Evolutionary conservation across 768 basidiomycete species (phyloP), one percentile per base, ranked within the genome.

Genomic region (Candolleomyces aberdarensis): DNA sequence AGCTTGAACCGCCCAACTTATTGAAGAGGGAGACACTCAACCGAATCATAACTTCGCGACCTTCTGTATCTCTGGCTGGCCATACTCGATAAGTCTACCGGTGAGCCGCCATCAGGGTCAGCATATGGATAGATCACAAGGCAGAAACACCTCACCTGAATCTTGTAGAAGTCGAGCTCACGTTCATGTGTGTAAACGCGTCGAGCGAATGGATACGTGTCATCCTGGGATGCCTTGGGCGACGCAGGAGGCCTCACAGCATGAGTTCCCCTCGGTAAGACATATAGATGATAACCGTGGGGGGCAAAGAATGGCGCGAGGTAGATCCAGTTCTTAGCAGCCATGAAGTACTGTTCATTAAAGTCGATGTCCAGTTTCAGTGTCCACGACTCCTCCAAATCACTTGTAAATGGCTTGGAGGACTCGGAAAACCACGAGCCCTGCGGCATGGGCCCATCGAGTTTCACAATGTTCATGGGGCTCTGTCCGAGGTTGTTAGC

Each of bases 31-130:
- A 44, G n/a, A 40, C 49, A 58, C 49, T 11, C 36, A 11, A 66
- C 65, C 62, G 61, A 47, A 66, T 60, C n/a, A 64, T 43, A 5
- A 64, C 65, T 19, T 66, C 63, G 2, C 57, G 60, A 5, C 65
- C 65, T 3, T 55, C 22, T 15, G 2, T 1, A 55, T 66, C 65
- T 55, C 60, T 48, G 2, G 65, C 65, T 4, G 65, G 32, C 60
- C 60, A 62, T 10, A 63, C 51, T 32, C 54, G 57, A 17, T 57
- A 19, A 31, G 46, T 40, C 57, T 58, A 40, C 29, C 22, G 3
- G 26, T 11, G 32, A 26, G 7, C 26, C 26, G 26, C 26, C 26
- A 14, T 32, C 26, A n/a, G 29, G 26, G 15, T 29, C 26, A 29
- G 10, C 11, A 15, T 29, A 7, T 13, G 26, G 11, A 6, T 8